phyloP scores from a whole-genome alignment of 2,329 filamentous ascomycete species.

The Tolypocladium ovalisporum region DNA sequence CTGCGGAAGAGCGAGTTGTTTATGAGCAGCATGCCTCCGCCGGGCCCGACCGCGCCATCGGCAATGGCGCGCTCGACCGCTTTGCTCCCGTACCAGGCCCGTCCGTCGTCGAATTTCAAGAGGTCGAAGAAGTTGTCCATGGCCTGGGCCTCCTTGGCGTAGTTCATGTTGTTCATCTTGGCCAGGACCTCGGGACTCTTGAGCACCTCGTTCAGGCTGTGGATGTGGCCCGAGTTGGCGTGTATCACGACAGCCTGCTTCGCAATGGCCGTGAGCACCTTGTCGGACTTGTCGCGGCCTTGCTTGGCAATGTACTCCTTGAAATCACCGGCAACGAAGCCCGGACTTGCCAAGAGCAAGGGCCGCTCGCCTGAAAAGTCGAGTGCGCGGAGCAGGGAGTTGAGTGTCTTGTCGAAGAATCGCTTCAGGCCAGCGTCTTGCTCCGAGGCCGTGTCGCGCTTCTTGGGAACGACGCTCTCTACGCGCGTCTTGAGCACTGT shows the following conservation, averaged over 20 bases:
- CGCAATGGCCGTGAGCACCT: slow-evolving; percentile 51
- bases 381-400: slow-evolving; percentile 66
- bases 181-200: slow-evolving; percentile 67
- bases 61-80: slow-evolving; percentile 76
- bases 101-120: slow-evolving; percentile 73
- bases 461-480: slow-evolving; percentile 56
- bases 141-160: slow-evolving; percentile 67
- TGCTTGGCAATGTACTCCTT: slow-evolving; percentile 60
- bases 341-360: slow-evolving; percentile 76
- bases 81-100: slow-evolving; percentile 79
- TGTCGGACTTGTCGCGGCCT: slow-evolving; percentile 49
- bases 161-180: slow-evolving; percentile 78
- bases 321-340: slow-evolving; percentile 76
- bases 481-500: slow-evolving; percentile 57
- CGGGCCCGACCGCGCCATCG: slow-evolving; percentile 78
- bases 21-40: slow-evolving; percentile 75
- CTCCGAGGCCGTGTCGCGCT: slow-evolving; percentile 52
- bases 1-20: slow-evolving; percentile 82
- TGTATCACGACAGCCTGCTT: slow-evolving; percentile 66
- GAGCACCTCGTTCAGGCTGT: slow-evolving; percentile 79
- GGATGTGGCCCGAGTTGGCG: slow-evolving; percentile 73
- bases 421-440: slow-evolving; percentile 57
- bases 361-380: slow-evolving; percentile 63
- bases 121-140: slow-evolving; percentile 78
- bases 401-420: slow-evolving; percentile 70